Conservation (phyloP, 257 asterid genomes). For the Gentiana straminea region DNA sequence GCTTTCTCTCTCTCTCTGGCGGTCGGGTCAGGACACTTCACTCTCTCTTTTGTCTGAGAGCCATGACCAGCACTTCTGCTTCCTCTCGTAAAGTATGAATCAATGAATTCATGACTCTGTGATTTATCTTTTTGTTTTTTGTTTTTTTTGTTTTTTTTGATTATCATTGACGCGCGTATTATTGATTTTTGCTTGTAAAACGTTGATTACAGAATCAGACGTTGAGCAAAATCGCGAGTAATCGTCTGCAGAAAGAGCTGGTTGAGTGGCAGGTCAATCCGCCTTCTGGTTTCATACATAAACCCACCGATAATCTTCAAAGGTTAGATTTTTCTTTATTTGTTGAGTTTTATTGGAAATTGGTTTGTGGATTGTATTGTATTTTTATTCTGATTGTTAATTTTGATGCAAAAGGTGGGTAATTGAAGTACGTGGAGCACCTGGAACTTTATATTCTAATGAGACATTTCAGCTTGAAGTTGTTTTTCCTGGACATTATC, state of each 20-base stretch:
- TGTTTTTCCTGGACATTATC: constrained; percentile 46
- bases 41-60: background rate
- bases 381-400: background rate
- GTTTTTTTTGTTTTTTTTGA: background rate
- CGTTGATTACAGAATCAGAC: constrained; percentile 28
- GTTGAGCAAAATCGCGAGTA: constrained; percentile 94
- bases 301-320: constrained; percentile 82
- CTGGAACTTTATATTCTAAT: constrained; percentile 31
- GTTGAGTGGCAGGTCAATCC: constrained; percentile 98
- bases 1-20: background rate
- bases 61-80: constrained; percentile 35
- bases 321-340: constrained; percentile 30
- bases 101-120: no score
- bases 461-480: constrained; percentile 44
- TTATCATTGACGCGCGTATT: background rate
- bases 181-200: background rate
- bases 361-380: background rate
- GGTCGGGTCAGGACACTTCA: constrained; percentile 3
- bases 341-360: background rate
- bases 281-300: constrained; percentile 82
- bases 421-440: constrained; percentile 43
- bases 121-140: no score
- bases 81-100: constrained; percentile 25
- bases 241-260: constrained; percentile 93
- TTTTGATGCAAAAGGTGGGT: constrained; percentile 28